Evolutionary conservation across 352 stramenopile species (phyloP).

Genomic region (Pythium vanterpoolii): DNA sequence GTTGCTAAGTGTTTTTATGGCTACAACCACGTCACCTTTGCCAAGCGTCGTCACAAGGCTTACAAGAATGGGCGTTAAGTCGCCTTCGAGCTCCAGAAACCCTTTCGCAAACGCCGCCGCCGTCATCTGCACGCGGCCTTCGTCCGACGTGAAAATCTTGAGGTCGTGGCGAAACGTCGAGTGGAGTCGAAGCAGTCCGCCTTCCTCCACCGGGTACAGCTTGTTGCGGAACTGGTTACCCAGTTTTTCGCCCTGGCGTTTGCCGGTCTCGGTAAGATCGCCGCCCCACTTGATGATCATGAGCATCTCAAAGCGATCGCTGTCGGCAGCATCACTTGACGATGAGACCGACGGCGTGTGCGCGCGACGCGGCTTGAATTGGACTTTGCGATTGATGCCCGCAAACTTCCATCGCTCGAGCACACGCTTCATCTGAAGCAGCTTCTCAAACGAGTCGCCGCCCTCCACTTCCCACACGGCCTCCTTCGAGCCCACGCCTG

Average conservation of each 20-base stretch:
- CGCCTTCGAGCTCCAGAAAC: constrained; percentile 98
- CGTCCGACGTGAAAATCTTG: constrained; percentile 99
- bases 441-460: constrained; percentile 89
- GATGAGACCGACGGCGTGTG: constrained; percentile 40
- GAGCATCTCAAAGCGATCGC: constrained; percentile 89
- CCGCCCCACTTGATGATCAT: constrained; percentile 99
- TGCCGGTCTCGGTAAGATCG: constrained; percentile 97
- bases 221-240: constrained; percentile 91
- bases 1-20: too few species aligned
- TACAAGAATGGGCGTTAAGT: constrained; percentile 99
- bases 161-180: constrained; percentile 99
- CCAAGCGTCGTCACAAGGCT: constrained; percentile 88
- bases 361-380: constrained; percentile 78
- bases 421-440: constrained; percentile 96
- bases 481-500: constrained; percentile 73
- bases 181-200: constrained; percentile 97
- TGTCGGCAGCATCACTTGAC: constrained; percentile 4
- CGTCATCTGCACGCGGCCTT: constrained; percentile 99
- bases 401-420: constrained; percentile 96
- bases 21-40: constrained; percentile 50
- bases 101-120: constrained; percentile 99
- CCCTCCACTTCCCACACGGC: constrained; percentile 84
- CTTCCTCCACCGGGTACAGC: constrained; percentile 88
- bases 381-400: constrained; percentile 97
- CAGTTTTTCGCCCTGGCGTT: constrained; percentile 94